Base-by-base conservation (phyloP, 108 stramenopile species). In the Licmophora abbreviata region DNA sequence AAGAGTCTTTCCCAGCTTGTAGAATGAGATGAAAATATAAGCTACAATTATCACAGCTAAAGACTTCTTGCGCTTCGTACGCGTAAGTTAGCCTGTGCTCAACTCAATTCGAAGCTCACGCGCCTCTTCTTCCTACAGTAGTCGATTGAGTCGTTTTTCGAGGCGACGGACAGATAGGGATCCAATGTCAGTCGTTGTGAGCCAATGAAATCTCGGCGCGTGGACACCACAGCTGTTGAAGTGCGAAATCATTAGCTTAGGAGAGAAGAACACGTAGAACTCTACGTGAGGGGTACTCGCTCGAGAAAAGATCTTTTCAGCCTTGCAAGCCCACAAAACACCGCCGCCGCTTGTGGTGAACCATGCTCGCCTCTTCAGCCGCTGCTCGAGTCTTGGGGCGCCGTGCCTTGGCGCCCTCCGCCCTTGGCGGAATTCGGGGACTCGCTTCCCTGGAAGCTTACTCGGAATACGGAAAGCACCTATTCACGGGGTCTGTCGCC, bases 401-500 rank as follows among this genome's bases (percentile, higher is more conserved):
- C 53, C 52, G 68, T 12, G 52, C 74, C 29, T 48, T 44, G 25
- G 20, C 46, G 29, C 43, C 49, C 22, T 41, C 47, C 31, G 22
- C 44, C 56, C 17, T 52, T 35, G 38, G 54, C 18, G 54, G 43
- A 33, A 22, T 44, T 24, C 76, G 77, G 32, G 56, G 63, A 42
- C 56, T 78, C 42, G 77, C 82, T 43, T 70, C 64, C 50, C 63
- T 92, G 43, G 83, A 80, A 11, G 81, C 82, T 34, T 95, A 88
- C 64, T 75, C 71, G 30, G 88, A 93, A 36, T 92, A 85, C 56
- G 92, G 92, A 54, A 87, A 86, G 61, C 34, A 61, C 44, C 66
- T 92, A 47, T 95, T 95, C 73, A 79, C 85, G 23, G 94, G 94
- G 44, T 71, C 69, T 12, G 78, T 93, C 37, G 94, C 94, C 31